These are phyloP conservation scores for Manihot esculenta DNA, from an alignment of 441 rosid genomes.

Conservation along the genomic window DNA sequence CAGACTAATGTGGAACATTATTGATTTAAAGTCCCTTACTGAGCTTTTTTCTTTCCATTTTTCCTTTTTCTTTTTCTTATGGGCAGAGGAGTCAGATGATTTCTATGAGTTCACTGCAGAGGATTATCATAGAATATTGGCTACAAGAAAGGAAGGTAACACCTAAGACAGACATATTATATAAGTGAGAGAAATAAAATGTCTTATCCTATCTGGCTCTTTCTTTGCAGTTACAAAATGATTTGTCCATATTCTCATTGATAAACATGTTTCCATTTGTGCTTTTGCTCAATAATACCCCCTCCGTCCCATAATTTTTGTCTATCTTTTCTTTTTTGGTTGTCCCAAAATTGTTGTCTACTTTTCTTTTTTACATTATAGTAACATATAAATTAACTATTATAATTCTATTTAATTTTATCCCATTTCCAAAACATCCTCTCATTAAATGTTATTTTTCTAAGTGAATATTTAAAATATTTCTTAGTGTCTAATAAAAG, in stretches of 20 bases:
- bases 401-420: too few relatives aligned
- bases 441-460: too few relatives aligned
- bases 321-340: too few relatives aligned
- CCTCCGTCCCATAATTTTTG: too few relatives aligned
- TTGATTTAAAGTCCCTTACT: neutral
- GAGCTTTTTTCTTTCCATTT: neutral
- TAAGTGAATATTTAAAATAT: too few relatives aligned
- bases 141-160: conserved; percentile 53
- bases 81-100: conserved; percentile 63
- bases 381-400: too few relatives aligned
- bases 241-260: neutral
- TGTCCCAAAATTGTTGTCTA: too few relatives aligned
- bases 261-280: neutral
- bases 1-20: neutral
- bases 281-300: neutral
- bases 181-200: neutral
- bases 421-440: too few relatives aligned
- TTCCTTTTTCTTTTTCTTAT: neutral
- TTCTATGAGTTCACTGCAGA: conserved; percentile 80
- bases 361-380: too few relatives aligned
- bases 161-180: neutral
- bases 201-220: too few relatives aligned
- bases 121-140: conserved; percentile 60
- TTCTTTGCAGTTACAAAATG: neutral
- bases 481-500: too few relatives aligned